Evolutionary conservation across 2,329 filamentous ascomycete species (phyloP), one percentile per base, ranked within the genome.

Genomic region (Fusarium sp.): DNA sequence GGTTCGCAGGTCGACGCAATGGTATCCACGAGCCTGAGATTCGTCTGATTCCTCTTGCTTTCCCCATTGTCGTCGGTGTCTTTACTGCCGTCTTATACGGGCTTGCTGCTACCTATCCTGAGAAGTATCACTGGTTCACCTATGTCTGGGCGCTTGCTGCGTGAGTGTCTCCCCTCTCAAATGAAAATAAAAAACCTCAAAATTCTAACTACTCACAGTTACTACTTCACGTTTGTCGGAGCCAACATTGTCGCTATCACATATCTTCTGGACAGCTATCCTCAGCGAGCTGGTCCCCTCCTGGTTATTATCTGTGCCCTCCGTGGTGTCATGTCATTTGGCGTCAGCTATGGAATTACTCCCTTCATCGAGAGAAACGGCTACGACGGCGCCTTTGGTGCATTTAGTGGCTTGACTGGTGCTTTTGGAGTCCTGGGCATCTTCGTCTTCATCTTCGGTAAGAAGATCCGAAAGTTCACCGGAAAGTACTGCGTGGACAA

Each of bases 161-260:
- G 52, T 66, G n/a, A 58, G 63, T 66, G 6, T 26, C 55, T 36
- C 10, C 13, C 15, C 5, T 22, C 18, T 26, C 13, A 57, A 9
- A 32, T 32, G 30, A 5, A 32, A 32, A 32, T 34, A 14, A 32
- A 32, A 24, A 22, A 4, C 13, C 20, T 9, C 34, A 13, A 34
- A 36, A 32, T 26, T 34, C 41, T 59, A 20, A 52, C 26, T 51
- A 7, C 18, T n/a, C 13, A 12, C 26, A 63, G 47, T 4, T 68
- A 68, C 3, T 68, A 68, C 12, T 68, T 68, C 26, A 47, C 47
- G 2, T 68, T 68, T 5, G 73, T 76, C 0, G 73, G 74, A 2
- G 73, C 73, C 17, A 76, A 76, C 18, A 76, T 76, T 15, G 74
- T 76, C 2, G 64, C 74, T 12, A 76, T 76, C 22, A 76, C 74